Evolutionary conservation across 306 rosid species (phyloP).

Genomic region (Carpinus viminea): DNA sequence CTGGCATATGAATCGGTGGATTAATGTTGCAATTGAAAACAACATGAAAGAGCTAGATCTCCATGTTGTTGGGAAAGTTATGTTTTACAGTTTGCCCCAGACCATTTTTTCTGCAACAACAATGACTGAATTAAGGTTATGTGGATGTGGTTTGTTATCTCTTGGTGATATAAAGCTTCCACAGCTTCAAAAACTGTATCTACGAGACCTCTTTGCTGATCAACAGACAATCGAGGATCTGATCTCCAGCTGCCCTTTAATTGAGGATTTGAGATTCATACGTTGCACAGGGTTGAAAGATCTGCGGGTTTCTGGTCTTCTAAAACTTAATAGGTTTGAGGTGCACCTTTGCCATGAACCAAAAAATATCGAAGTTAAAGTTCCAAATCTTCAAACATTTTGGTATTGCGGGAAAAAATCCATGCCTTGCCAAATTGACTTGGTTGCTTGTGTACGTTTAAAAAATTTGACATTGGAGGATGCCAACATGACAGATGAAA

Average conservation of each 20-base stretch:
- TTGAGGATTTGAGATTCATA: constrained; percentile 57
- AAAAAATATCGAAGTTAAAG: constrained; percentile 34
- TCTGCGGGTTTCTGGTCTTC: constrained; percentile 21
- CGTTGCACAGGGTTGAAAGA: constrained; percentile 41
- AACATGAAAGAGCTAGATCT: constrained; percentile 44
- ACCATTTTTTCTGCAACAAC: constrained; percentile 17
- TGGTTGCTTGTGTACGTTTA: constrained; percentile 44
- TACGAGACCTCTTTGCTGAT: constrained; percentile 18
- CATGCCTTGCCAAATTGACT: constrained; percentile 39
- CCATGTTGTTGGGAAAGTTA: constrained; percentile 5
- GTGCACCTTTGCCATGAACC: constrained; percentile 37
- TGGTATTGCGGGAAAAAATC: constrained; percentile 47
- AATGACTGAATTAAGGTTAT: constrained; percentile 34
- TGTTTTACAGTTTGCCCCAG: constrained; percentile 25
- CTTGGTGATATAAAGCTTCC: constrained; percentile 29
- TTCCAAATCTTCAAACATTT: constrained; percentile 56
- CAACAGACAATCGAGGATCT: constrained; percentile 26
- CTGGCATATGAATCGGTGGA: constrained; percentile 22
- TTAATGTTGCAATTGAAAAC: constrained; percentile 4
- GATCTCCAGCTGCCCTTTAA: constrained; percentile 38
- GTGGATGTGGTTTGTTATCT: constrained; percentile 30
- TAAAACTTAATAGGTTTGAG: constrained; percentile 37
- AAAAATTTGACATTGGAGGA: constrained; percentile 53
- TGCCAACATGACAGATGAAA: constrained; percentile 39
- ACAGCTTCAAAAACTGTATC: constrained; percentile 36